phyloP scores from a whole-genome alignment of 1,284 basidiomycete genomes.

The Tausonia pullulans region DNA sequence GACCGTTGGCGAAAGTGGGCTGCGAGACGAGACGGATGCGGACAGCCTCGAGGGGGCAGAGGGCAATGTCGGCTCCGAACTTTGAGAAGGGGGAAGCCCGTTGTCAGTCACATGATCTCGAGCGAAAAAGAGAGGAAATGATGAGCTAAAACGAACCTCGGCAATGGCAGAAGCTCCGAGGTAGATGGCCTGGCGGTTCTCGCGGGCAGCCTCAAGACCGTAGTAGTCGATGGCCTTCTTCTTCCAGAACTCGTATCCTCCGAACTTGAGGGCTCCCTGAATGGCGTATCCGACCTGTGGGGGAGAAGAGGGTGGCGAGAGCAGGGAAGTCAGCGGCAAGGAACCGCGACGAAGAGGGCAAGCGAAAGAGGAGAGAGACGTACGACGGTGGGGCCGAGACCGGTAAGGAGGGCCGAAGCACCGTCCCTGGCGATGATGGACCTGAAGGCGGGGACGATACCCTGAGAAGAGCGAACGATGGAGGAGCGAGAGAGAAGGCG shows the following conservation, averaged over 20 bases:
- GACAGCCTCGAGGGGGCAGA: constrained; percentile 41
- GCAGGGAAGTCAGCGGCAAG: not conserved
- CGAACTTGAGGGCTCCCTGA: constrained; percentile 95
- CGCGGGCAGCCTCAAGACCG: constrained; percentile 67
- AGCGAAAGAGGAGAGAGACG: not conserved
- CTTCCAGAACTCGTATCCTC: constrained; percentile 91
- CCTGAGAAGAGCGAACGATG: constrained; percentile 50
- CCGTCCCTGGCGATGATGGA: constrained; percentile 74
- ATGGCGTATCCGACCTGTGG: constrained; percentile 71
- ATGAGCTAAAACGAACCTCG: constrained; percentile 36
- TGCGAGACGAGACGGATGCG: constrained; percentile 49
- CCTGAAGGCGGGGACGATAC: constrained; percentile 59
- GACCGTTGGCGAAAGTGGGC: constrained; percentile 42
- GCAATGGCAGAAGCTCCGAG: constrained; percentile 85
- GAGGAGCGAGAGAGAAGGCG: not conserved
- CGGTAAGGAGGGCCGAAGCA: constrained; percentile 78
- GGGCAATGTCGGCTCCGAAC: constrained; percentile 18
- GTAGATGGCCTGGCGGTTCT: constrained; percentile 91
- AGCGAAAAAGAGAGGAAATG: constrained; percentile 54
- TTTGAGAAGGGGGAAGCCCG: too few species aligned
- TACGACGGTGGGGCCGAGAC: constrained; percentile 72
- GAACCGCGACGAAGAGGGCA: not conserved
- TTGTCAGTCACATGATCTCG: too few species aligned
- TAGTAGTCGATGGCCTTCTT: constrained; percentile 61
- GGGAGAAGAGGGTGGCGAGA: constrained; percentile 5